These are phyloP conservation scores for Leccinum cinnamomeum DNA, from an alignment of 1,284 basidiomycete genomes.

Conservation along the genomic window DNA sequence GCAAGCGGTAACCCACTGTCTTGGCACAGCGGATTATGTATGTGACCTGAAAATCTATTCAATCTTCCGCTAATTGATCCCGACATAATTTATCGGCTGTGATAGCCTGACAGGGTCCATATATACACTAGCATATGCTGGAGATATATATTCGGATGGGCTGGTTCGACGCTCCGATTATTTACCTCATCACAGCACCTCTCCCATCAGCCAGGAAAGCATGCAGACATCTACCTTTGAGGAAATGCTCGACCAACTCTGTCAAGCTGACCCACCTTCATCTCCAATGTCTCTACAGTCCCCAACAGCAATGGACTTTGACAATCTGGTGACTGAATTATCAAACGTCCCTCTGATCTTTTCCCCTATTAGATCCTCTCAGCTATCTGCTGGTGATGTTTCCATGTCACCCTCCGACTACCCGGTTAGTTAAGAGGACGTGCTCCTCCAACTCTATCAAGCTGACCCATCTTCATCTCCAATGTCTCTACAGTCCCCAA, in stretches of 20 bases:
- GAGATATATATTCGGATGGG: too few relatives aligned
- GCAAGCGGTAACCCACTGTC: too few relatives aligned
- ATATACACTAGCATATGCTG: too few relatives aligned
- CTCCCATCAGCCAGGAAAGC: not conserved
- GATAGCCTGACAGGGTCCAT: too few relatives aligned
- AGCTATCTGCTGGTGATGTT: too few relatives aligned
- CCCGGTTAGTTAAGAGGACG: too few relatives aligned
- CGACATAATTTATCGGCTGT: too few relatives aligned
- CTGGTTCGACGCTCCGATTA: too few relatives aligned
- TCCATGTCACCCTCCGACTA: not conserved
- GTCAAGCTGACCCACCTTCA: not conserved
- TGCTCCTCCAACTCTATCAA: not conserved
- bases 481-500: not conserved
- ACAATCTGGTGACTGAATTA: not conserved
- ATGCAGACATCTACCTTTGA: not conserved
- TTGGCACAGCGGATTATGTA: too few relatives aligned
- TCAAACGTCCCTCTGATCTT: not conserved
- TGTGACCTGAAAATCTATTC: too few relatives aligned
- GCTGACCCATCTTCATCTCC: not conserved
- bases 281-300: not conserved
- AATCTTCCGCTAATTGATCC: too few relatives aligned
- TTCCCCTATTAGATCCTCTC: not conserved
- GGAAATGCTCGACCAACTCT: not conserved
- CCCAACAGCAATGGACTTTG: not conserved
- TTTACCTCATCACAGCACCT: too few relatives aligned